Evolutionary conservation across 441 rosid genomes (phyloP).

Genomic region (Lepidium campestre): DNA sequence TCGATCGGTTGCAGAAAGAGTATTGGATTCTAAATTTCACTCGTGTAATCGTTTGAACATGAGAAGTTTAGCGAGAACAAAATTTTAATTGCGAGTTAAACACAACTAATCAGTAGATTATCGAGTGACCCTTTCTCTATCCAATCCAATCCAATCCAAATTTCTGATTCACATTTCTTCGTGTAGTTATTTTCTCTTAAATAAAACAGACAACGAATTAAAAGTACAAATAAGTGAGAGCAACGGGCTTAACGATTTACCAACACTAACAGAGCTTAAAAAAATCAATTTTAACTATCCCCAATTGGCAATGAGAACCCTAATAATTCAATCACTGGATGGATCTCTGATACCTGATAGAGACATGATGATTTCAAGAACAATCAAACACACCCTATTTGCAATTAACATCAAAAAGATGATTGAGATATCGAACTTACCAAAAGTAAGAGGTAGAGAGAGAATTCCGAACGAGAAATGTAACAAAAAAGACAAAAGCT

Average conservation of each 20-base stretch:
- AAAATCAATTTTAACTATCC: slow-evolving; percentile 9
- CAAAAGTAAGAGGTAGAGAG: neutral
- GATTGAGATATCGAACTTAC: slow-evolving; percentile 19
- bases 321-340: slow-evolving; percentile 11
- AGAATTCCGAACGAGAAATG: slow-evolving; percentile 1
- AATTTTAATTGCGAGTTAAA: neutral
- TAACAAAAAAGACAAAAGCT: neutral
- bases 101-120: neutral
- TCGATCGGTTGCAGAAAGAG: neutral
- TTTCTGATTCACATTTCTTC: neutral
- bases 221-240: neutral
- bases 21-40: neutral
- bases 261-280: slow-evolving; percentile 13
- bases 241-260: neutral
- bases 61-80: neutral
- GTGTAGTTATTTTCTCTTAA: no score
- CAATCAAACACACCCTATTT: slow-evolving; percentile 8
- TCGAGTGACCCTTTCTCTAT: neutral
- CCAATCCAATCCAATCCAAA: neutral
- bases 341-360: slow-evolving; percentile 15
- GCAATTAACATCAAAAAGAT: neutral
- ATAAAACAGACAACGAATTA: neutral
- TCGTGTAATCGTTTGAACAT: neutral
- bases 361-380: neutral
- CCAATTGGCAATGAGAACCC: slow-evolving; percentile 20